Base-by-base conservation (phyloP, 2,329 filamentous ascomycete species). In the Rhinocladiella mackenziei region DNA sequence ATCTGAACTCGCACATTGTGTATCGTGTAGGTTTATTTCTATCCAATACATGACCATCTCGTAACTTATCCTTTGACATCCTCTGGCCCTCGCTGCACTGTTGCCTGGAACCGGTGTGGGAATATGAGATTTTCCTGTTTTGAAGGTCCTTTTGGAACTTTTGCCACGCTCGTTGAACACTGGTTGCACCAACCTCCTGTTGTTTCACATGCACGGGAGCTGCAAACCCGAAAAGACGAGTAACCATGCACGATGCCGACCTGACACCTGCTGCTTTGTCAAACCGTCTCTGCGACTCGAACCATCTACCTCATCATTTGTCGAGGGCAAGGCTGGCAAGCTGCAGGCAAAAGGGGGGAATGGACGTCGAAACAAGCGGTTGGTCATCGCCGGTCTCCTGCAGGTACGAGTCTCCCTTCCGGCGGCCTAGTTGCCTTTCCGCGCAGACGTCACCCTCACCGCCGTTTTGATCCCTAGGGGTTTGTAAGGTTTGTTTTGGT, bases 301-400 rank as follows among this genome's bases (percentile, higher is more conserved):
- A n/a, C n/a, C n/a, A n/a, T n/a, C n/a, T n/a, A n/a, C n/a, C n/a
- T 25, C 19, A 35, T 13, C 26, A 10, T n/a, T 43, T n/a, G 4
- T 41, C 25, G 18, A 31, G n/a, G 14, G 35, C 48, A 42, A 51
- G 44, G 48, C 46, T 49, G 46, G 25, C 19, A 44, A 17, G 22
- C 35, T 49, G 45, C 45, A 42, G 28, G 32, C 17, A 32, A 38
- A 32, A 45, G 39, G 39, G 45, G 38, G 10, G 5, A 5, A 26
- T 34, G 13, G 39, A 43, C 41, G 41, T 36, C 39, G 39, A 48
- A 51, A 46, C 44, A 51, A 51, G 40, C 44, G 48, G 42, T 34
- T 51, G 43, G 33, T 14, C 32, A 10, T 26, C 28, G 15, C n/a
- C 28, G 23, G 26, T 22, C 44, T 42, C 14, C 36, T 48, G 48